Base-by-base conservation (phyloP, 441 rosid species). In the Pelargonium myrrhifolium region DNA sequence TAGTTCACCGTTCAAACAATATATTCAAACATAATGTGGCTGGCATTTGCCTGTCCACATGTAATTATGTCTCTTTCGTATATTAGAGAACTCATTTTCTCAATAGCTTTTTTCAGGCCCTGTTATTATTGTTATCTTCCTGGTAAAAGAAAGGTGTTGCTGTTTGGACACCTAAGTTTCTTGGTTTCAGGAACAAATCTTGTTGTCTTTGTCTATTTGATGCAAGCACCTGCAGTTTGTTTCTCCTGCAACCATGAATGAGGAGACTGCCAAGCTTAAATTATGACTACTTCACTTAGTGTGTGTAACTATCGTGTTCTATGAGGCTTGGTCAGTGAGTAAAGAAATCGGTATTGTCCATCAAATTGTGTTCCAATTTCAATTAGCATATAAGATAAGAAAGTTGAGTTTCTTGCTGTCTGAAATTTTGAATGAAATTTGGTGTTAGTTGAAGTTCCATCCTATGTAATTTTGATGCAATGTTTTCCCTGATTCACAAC, bases 111-210 rank as follows among this genome's bases (percentile, higher is more conserved):
- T 51, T 22, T 31, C 58, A 28, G 64, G 58, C 20, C 9, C 37
- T 35, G 15, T 31, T 9, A 24, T 21, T 47, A 15, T 62, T 64
- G 15, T 22, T 9, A 51, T 66, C 26, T 56, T 62, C 62, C 31
- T 45, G 9, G 51, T 58, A 20, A 26, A 58, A 17, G 31, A 58
- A 58, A 58, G 12, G n/a, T 11, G 31, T 58, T 51, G 58, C 58
- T 51, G 58, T 51, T 51, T 51, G 58, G 58, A 20, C 58, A 51
- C 58, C 58, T 51, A 51, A 51, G 58, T 51, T 11, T 51, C 58
- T 51, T 51, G 21, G 58, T 51, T 51, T 51, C 58, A 51, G 58
- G 18, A 51, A n/a, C 58, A 51, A 17, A 31, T 31, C 35, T 31
- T 31, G 35, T 31, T 31, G 35, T 31, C 35, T 31, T 31, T 31